Base-by-base conservation (phyloP, 192 early-diverging fungal species). In the Phlyctochytrium arcticum region DNA sequence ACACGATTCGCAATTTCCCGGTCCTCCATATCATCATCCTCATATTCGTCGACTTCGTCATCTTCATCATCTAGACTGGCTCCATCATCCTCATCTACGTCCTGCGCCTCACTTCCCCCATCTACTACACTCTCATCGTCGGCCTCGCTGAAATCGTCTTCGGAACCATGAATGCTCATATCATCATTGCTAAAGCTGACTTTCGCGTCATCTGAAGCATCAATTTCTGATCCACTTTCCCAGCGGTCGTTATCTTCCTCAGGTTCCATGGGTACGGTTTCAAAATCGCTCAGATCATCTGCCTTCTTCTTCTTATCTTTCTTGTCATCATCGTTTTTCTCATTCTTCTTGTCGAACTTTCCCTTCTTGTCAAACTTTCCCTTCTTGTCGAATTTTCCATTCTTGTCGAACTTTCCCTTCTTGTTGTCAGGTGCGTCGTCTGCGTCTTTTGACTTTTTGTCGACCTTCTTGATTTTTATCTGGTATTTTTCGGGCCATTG, bases 221-320 rank as follows among this genome's bases (percentile, higher is more conserved):
- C 15, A 12, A 44, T 1, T 27, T 21, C 19, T 53, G 15, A 17
- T 4, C 29, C 50, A 44, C 39, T 44, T 19, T 44, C 39, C 39
- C 39, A 44, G 39, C 42, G 4, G 5, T 3, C 24, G 3, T 19
- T 21, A 51, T 71, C 69, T 15, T 63, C 72, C 21, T 69, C 60
- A 24, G 44, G 33, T 23, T 44, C 60, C 10, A 65, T 19, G 6
- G 77, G 73, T 6, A 78, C 77, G 3, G 73, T 73, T 44, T 78
- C 77, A 48, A 78, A 75, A 39, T 57, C 65, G 5, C 47, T 57
- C 15, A 55, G 65, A 19, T 71, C 71, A 37, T 66, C 71, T 26
- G 68, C 39, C 36, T 68, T 48, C 21, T 53, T 50, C 48, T 56
- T 51, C 35, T 58, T 54, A 27, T 35, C 31, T 54, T 73, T 66